phyloP scores from a whole-genome alignment of 805 yeast species.

The Ogataea henricii region DNA sequence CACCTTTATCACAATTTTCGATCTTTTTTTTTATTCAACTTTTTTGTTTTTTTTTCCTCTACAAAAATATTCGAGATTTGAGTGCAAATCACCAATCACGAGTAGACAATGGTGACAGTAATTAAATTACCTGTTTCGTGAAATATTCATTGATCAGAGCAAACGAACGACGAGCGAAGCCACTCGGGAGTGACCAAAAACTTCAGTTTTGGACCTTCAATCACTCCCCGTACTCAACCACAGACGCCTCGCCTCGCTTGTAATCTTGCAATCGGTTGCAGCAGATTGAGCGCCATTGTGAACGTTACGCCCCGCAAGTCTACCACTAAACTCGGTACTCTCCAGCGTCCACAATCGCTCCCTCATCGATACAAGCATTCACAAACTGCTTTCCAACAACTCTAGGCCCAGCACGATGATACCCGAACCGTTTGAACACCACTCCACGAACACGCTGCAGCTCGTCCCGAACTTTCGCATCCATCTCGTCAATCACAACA shows the following conservation, averaged over 20 bases:
- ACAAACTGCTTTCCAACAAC: slow-evolving; percentile 40
- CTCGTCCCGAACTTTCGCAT: slow-evolving; percentile 4
- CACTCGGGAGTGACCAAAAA: no score
- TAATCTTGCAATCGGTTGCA: no score
- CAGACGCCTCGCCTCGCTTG: no score
- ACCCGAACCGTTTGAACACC: slow-evolving; percentile 10
- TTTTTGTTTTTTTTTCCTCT: neutral
- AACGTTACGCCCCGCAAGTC: no score
- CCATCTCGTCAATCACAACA: slow-evolving; percentile 31
- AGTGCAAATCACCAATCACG: neutral
- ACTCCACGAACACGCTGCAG: neutral
- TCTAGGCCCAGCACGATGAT: slow-evolving; percentile 33
- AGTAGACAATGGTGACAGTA: no score
- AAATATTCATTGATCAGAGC: no score
- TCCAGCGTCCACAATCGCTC: slow-evolving; percentile 18
- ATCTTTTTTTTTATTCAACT: neutral
- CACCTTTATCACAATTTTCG: neutral
- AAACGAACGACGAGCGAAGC: no score
- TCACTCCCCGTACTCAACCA: no score
- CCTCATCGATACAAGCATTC: slow-evolving; percentile 31
- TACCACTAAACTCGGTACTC: neutral
- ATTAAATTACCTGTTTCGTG: no score
- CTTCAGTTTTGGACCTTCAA: no score
- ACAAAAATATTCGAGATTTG: neutral
- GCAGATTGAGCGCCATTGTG: no score